Conservation (phyloP, 1,284 basidiomycete species). For the Mrakiaceae sp. region DNA sequence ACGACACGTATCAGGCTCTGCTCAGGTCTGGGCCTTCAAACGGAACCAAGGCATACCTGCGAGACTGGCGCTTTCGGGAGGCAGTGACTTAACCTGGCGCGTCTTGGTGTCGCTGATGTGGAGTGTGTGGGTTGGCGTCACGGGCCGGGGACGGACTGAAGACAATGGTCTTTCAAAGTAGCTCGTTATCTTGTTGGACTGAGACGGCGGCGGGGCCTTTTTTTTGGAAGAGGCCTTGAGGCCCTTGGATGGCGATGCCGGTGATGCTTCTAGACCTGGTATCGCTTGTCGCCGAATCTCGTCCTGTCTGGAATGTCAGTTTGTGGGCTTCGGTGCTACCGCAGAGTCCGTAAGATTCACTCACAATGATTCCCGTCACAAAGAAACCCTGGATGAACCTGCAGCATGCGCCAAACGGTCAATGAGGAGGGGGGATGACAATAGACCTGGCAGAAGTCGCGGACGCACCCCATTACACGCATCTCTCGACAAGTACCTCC, state of each 20-base stretch:
- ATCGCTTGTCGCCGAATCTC: constrained; percentile 13
- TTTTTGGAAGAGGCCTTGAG: not conserved
- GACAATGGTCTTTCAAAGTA: not conserved
- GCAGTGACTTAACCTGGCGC: not conserved
- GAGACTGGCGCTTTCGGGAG: constrained; percentile 7
- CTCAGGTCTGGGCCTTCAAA: not conserved
- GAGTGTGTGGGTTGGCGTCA: constrained; percentile 8
- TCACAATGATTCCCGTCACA: constrained; percentile 13
- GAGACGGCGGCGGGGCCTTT: not conserved
- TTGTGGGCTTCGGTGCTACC: too few species aligned
- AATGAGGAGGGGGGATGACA: too few species aligned
- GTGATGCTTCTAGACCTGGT: not conserved
- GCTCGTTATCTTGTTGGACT: constrained; percentile 6
- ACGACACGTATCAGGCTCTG: not conserved
- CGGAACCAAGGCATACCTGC: constrained; percentile 1
- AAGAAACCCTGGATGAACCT: constrained; percentile 11
- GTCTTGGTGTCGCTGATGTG: constrained; percentile 14
- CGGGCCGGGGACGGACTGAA: not conserved
- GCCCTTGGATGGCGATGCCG: not conserved
- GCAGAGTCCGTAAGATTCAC: not conserved
- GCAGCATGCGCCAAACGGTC: too few species aligned
- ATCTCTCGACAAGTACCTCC: constrained; percentile 15
- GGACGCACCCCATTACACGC: constrained; percentile 13
- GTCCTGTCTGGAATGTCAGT: not conserved
- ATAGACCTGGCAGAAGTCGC: not conserved